phyloP scores from a whole-genome alignment of 2,329 filamentous ascomycete genomes.

The Paradendryphiella salina region DNA sequence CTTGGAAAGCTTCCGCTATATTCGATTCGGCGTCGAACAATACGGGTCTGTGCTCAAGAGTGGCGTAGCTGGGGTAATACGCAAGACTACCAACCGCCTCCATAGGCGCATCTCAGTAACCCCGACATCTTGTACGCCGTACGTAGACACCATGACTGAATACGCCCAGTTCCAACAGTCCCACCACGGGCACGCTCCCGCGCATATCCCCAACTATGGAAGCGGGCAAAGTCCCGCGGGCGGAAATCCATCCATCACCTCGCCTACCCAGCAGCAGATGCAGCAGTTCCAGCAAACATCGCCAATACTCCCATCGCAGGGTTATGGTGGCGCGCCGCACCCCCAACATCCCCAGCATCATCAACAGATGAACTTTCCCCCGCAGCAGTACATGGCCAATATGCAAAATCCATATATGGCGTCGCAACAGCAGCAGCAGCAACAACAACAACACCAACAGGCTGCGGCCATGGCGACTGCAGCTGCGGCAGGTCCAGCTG shows the following conservation, averaged over 20 bases:
- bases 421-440: constrained; percentile 86
- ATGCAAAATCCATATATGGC: constrained; percentile 79
- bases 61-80: constrained; percentile 28
- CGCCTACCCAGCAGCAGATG: constrained; percentile 64
- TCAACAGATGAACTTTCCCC: constrained; percentile 76
- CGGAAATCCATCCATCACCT: constrained; percentile 62
- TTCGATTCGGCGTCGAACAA: constrained; percentile 15
- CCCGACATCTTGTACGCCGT: constrained; percentile 26
- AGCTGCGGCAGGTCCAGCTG: constrained; percentile 78
- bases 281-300: constrained; percentile 67
- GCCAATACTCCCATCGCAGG: constrained; percentile 77
- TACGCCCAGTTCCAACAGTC: constrained; percentile 55
- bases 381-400: constrained; percentile 71
- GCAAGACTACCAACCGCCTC: constrained; percentile 23
- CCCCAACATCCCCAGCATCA: constrained; percentile 63
- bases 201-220: constrained; percentile 48
- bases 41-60: constrained; percentile 33
- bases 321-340: constrained; percentile 63
- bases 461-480: constrained; percentile 94
- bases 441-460: constrained; percentile 87
- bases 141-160: constrained; percentile 49
- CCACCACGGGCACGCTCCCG: constrained; percentile 50
- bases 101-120: constrained; percentile 32
- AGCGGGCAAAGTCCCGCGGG: constrained; percentile 43
- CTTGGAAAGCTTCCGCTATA: constrained; percentile 22